These are phyloP conservation scores for Amanita brunnescens DNA, from an alignment of 768 basidiomycete species.

Conservation along the genomic window DNA sequence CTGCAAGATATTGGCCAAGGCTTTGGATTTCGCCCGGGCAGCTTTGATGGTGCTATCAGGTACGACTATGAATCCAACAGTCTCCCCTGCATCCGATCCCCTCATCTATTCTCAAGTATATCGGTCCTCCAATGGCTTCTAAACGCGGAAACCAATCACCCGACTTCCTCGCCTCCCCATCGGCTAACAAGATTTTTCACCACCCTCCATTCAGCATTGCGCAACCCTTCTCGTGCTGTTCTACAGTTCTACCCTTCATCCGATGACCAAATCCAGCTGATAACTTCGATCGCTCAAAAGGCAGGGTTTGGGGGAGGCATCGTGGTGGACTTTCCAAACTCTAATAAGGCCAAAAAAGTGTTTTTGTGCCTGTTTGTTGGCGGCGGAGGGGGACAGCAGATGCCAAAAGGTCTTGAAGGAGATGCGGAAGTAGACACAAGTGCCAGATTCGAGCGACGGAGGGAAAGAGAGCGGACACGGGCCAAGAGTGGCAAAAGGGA, in stretches of 20 bases:
- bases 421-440: slow-evolving; percentile 49
- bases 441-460: slow-evolving; percentile 69
- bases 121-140: slow-evolving; percentile 99
- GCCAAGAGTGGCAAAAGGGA: slow-evolving; percentile 63
- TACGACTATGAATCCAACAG: slow-evolving; percentile 16
- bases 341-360: slow-evolving; percentile 90
- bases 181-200: slow-evolving; percentile 87
- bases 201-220: slow-evolving; percentile 78
- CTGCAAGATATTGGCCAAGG: slow-evolving; percentile 98
- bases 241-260: slow-evolving; percentile 96
- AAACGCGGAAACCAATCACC: slow-evolving; percentile 90
- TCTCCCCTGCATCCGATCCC: slow-evolving; percentile 3
- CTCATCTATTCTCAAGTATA: slow-evolving; percentile 44
- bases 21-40: slow-evolving; percentile 92
- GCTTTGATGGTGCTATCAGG: slow-evolving; percentile 98
- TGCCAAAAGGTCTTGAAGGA: slow-evolving; percentile 73
- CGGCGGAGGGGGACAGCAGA: slow-evolving; percentile 50
- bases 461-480: slow-evolving; percentile 55
- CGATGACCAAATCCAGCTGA: slow-evolving; percentile 94
- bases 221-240: slow-evolving; percentile 78
- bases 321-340: slow-evolving; percentile 96
- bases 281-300: slow-evolving; percentile 85
- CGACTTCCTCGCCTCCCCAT: slow-evolving; percentile 82
- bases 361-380: slow-evolving; percentile 93
- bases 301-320: slow-evolving; percentile 97